Percentiles rank a stretch among this genome's conserved stretches.
These are phyloP conservation scores for Peronospora destructor DNA, from an alignment of 352 stramenopile genomes.

Conservation along the genomic window DNA sequence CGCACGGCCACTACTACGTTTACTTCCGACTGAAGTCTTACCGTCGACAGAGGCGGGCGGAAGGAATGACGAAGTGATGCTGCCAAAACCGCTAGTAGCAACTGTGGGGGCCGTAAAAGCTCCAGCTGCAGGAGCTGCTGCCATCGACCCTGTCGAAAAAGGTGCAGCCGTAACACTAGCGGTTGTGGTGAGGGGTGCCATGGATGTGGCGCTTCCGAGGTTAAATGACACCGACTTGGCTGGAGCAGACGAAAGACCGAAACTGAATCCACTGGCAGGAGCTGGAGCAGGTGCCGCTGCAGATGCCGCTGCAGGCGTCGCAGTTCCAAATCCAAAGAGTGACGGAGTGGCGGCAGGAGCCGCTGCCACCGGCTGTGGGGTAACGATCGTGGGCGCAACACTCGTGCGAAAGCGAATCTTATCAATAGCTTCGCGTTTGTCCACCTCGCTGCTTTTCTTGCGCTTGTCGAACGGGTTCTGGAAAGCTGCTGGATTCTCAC, in stretches of 20 bases:
- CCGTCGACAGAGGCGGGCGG: constrained; percentile 16
- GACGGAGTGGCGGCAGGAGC: constrained; percentile 18
- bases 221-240: constrained; percentile 68
- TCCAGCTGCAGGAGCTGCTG: constrained; percentile 19
- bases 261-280: constrained; percentile 36
- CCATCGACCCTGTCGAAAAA: constrained; percentile 2
- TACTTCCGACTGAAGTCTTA: constrained; percentile 21
- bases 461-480: constrained; percentile 76
- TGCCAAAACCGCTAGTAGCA: constrained; percentile 41
- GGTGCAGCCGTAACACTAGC: constrained; percentile 22
- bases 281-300: constrained; percentile 1
- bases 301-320: constrained; percentile 10
- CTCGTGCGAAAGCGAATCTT: constrained; percentile 74
- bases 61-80: constrained; percentile 40
- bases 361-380: constrained; percentile 12
- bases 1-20: constrained; percentile 26
- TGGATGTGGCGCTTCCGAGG: constrained; percentile 27
- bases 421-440: constrained; percentile 57
- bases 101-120: constrained; percentile 29
- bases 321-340: constrained; percentile 42
- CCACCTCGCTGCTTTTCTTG: constrained; percentile 61
- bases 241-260: constrained; percentile 27
- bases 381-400: constrained; percentile 61
- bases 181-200: constrained; percentile 17
- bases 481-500: constrained; percentile 53